Conservation (phyloP, 805 yeast genomes). For the Lipomyces yamanashiensis region DNA sequence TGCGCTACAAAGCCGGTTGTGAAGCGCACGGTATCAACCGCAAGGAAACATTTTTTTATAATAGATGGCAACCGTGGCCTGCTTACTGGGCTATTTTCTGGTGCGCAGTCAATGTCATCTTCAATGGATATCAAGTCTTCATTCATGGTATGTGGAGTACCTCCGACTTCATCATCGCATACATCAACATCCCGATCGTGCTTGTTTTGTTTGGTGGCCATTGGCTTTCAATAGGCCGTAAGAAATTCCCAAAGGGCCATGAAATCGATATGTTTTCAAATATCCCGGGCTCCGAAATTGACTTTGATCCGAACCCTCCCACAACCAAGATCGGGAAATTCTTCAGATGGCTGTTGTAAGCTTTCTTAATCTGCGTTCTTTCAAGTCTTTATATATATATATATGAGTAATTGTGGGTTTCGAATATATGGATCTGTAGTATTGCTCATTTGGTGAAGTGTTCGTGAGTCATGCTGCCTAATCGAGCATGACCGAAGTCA, state of each 20-base stretch:
- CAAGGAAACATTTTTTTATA: slow-evolving; percentile 51
- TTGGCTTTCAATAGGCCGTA: slow-evolving; percentile 23
- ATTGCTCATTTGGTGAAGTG: too few species aligned
- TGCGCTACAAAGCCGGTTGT: slow-evolving; percentile 66
- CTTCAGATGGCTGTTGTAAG: slow-evolving; percentile 17
- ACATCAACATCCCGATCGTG: slow-evolving; percentile 69
- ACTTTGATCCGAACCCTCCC: slow-evolving; percentile 22
- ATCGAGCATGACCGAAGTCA: too few species aligned
- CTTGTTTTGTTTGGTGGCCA: slow-evolving; percentile 41
- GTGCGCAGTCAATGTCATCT: slow-evolving; percentile 57
- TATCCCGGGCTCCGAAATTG: slow-evolving; percentile 30
- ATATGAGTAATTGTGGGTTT: too few species aligned
- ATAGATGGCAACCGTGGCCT: slow-evolving; percentile 65
- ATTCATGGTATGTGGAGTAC: slow-evolving; percentile 67
- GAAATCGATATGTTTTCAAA: slow-evolving; percentile 33
- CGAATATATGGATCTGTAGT: too few species aligned
- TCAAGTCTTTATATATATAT: too few species aligned
- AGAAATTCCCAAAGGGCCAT: slow-evolving; percentile 14
- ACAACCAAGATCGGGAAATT: slow-evolving; percentile 25
- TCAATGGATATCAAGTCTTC: slow-evolving; percentile 74
- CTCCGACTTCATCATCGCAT: slow-evolving; percentile 67
- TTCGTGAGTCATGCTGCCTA: too few species aligned
- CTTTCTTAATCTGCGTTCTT: background rate
- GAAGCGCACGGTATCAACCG: slow-evolving; percentile 58
- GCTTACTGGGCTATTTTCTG: slow-evolving; percentile 55